Conservation (phyloP, 1,139 yeast species). For the Kluyveromyces sp. region DNA sequence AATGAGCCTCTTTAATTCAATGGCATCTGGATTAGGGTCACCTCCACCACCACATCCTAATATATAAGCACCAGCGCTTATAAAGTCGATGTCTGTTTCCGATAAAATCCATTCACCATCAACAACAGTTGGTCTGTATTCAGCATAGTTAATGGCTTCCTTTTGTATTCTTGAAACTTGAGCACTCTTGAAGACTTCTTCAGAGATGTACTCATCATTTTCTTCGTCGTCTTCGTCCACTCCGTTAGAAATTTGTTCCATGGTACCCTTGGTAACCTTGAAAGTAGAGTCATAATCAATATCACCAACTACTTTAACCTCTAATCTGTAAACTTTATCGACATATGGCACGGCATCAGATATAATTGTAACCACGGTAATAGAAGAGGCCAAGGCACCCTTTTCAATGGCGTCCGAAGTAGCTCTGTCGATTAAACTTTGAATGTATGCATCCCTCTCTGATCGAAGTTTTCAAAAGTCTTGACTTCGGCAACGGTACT, state of each 20-base stretch:
- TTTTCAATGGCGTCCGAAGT: constrained; percentile 20
- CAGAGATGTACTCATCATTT: constrained; percentile 4
- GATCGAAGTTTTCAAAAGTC: constrained; percentile 17
- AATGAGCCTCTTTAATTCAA: constrained; percentile 32
- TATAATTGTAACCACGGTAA: constrained; percentile 30
- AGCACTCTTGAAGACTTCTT: constrained; percentile 10
- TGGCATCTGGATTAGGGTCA: constrained; percentile 36
- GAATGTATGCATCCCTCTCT: constrained; percentile 25
- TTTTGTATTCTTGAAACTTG: constrained; percentile 11
- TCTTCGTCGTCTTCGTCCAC: neutral
- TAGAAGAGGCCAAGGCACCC: constrained; percentile 32
- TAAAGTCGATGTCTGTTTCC: constrained; percentile 36
- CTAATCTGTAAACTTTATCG: constrained; percentile 30
- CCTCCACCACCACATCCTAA: constrained; percentile 48
- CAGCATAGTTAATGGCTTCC: constrained; percentile 19
- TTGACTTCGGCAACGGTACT: constrained; percentile 22
- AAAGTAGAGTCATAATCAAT: constrained; percentile 31
- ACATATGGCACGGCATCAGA: constrained; percentile 38
- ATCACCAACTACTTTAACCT: constrained; percentile 36
- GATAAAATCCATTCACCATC: constrained; percentile 37
- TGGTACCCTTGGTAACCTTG: neutral
- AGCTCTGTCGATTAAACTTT: constrained; percentile 25
- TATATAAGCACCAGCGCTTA: constrained; percentile 39
- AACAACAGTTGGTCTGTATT: constrained; percentile 33
- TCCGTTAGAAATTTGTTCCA: neutral